Conservation (phyloP, 2,329 filamentous ascomycete species). For the Lasiodiplodia citricola region DNA sequence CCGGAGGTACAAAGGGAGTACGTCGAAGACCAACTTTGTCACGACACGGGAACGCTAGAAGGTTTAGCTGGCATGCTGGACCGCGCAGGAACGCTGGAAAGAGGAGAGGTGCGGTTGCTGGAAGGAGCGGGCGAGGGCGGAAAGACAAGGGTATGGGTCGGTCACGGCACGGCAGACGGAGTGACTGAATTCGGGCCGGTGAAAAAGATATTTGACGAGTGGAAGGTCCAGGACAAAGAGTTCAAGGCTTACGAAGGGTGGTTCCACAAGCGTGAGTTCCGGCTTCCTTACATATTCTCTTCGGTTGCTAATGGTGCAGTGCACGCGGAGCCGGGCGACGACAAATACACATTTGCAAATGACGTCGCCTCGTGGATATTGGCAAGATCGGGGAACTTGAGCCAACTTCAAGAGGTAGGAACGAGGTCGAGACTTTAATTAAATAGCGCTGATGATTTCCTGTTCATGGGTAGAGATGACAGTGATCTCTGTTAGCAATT, state of each 20-base stretch:
- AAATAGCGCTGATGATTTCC: neutral
- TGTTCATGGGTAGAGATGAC: neutral
- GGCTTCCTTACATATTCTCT: neutral
- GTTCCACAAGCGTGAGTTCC: constrained; percentile 69
- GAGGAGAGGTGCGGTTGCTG: constrained; percentile 56
- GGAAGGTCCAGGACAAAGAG: constrained; percentile 67
- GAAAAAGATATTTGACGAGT: constrained; percentile 66
- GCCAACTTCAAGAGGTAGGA: constrained; percentile 33
- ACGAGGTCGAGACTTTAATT: constrained; percentile 42
- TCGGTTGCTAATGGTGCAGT: constrained; percentile 33
- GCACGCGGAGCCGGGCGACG: constrained; percentile 43
- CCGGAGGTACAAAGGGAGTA: constrained; percentile 65
- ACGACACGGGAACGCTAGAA: constrained; percentile 86
- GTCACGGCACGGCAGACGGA: constrained; percentile 77
- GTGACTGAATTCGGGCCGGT: constrained; percentile 70
- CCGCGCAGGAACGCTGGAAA: constrained; percentile 66
- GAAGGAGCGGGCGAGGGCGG: constrained; percentile 54
- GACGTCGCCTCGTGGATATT: constrained; percentile 45
- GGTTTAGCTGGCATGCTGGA: constrained; percentile 79
- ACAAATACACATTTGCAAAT: constrained; percentile 42
- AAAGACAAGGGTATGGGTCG: constrained; percentile 71
- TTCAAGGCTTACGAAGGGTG: constrained; percentile 77
- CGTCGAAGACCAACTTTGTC: constrained; percentile 71
- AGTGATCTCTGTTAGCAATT: neutral
- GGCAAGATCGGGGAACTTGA: constrained; percentile 39